Evolutionary conservation across 2,329 filamentous ascomycete species (phyloP), one percentile per base, ranked within the genome.

Genomic region (Myriosclerotinia duriaeana): DNA sequence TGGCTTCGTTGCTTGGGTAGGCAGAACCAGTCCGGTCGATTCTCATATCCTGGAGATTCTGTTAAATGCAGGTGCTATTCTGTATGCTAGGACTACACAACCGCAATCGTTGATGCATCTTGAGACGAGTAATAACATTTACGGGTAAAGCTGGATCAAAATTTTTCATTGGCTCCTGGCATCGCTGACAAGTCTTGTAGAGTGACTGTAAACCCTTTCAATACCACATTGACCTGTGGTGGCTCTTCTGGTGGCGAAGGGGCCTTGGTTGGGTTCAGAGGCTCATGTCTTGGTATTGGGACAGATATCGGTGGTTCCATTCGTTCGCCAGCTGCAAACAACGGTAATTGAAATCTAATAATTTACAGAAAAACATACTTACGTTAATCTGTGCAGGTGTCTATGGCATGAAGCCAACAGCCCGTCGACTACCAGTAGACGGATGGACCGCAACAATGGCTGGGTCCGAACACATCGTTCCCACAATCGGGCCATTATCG

Each of bases 161-260:
- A 22, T 3, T 3, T 22, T 26, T 7, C 20, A 22, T 42, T 34
- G n/a, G 14, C 20, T n/a, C 7, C n/a, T 34, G n/a, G 14, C 20
- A 22, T 5, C n/a, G 15, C 50, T 60, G 3, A 63, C 50, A n/a
- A n/a, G 1, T 50, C 30, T n/a, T 9, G 42, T 55, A 83, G 83
- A 3, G 76, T 79, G 0, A 87, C 84, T 0, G 78, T 81, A 12
- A 86, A 86, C 70, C 84, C 84, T 0, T 80, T 79, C 72, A 85
- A 87, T 72, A 78, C 76, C 1, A 78, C 76, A 1, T 73, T 86
- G 34, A 83, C 83, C 0, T 72, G 78, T 22, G 85, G 85, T 7
- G 85, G 84, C 2, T 83, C 80, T 5, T 83, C 81, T 8, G 85
- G 85, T 53, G 85, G 85, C 54, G 85, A 87, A 75, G 84, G 84